Evolutionary conservation across 2,329 filamentous ascomycete genomes (phyloP).

Genomic region (Cryphonectria parasitica): DNA sequence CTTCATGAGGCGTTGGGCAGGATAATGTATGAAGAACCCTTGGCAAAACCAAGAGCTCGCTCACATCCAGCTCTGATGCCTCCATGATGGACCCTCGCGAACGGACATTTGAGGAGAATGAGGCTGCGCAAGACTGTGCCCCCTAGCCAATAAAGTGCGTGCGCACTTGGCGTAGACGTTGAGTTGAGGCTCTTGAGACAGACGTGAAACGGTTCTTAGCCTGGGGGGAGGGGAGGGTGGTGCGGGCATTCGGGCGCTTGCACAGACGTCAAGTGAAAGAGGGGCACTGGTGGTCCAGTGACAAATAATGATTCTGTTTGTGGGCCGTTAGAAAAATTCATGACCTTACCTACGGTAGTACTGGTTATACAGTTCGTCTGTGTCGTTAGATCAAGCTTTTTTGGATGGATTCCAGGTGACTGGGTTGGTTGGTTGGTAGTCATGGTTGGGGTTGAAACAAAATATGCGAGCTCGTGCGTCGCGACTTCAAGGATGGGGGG

Average conservation of each 20-base stretch:
- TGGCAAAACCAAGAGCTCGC: neutral
- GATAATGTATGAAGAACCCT: neutral
- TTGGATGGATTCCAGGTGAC: neutral
- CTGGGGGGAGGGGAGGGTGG: neutral
- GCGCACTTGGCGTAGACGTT: constrained; percentile 6
- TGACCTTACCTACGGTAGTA: neutral
- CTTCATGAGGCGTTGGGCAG: no score
- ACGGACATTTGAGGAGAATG: neutral
- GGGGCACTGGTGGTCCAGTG: constrained; percentile 8
- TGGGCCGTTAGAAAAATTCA: neutral
- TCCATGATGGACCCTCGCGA: neutral
- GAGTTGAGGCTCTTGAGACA: constrained; percentile 26
- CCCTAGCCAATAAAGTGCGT: constrained; percentile 5
- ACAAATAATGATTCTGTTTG: constrained; percentile 18
- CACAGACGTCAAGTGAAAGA: neutral
- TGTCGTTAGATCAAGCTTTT: constrained; percentile 8
- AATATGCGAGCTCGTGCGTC: neutral
- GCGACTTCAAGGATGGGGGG: neutral
- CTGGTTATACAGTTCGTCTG: neutral
- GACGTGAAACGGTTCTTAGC: constrained; percentile 26
- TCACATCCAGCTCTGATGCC: neutral
- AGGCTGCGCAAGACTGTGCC: constrained; percentile 1
- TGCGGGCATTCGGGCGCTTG: constrained; percentile 16
- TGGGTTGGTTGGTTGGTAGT: neutral
- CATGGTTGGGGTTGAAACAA: neutral